Evolutionary conservation across 768 basidiomycete genomes (phyloP).

Genomic region (Russula vinacea): DNA sequence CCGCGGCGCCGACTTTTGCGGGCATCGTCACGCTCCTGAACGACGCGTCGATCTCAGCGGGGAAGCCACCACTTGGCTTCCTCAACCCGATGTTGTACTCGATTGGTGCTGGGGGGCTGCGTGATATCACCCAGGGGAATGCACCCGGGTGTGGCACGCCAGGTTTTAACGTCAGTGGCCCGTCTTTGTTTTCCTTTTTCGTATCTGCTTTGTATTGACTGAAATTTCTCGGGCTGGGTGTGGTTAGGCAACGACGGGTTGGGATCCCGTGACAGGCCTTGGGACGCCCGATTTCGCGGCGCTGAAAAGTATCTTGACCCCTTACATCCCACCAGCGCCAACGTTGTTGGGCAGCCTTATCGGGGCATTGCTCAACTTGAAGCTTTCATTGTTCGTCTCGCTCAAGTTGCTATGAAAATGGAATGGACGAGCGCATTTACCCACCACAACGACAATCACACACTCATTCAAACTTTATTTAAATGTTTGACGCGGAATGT

Average conservation of each 20-base stretch:
- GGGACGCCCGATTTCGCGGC: conserved; percentile 38
- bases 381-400: neutral
- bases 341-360: neutral
- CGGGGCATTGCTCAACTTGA: neutral
- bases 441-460: neutral
- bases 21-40: conserved; percentile 58
- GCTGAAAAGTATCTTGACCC: conserved; percentile 33
- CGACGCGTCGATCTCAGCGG: conserved; percentile 36
- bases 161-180: conserved; percentile 35
- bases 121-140: conserved; percentile 40
- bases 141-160: conserved; percentile 41
- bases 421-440: neutral
- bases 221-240: neutral
- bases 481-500: neutral
- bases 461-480: neutral
- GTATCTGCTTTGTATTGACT: neutral
- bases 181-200: neutral
- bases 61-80: conserved; percentile 39
- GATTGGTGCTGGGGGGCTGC: conserved; percentile 32
- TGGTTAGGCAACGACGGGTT: conserved; percentile 36
- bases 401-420: conserved; percentile 4
- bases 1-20: conserved; percentile 61
- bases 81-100: conserved; percentile 41
- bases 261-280: conserved; percentile 40
- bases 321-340: neutral